Evolutionary conservation across 2,329 filamentous ascomycete genomes (phyloP).

Genomic region (Fusarium metavorans): DNA sequence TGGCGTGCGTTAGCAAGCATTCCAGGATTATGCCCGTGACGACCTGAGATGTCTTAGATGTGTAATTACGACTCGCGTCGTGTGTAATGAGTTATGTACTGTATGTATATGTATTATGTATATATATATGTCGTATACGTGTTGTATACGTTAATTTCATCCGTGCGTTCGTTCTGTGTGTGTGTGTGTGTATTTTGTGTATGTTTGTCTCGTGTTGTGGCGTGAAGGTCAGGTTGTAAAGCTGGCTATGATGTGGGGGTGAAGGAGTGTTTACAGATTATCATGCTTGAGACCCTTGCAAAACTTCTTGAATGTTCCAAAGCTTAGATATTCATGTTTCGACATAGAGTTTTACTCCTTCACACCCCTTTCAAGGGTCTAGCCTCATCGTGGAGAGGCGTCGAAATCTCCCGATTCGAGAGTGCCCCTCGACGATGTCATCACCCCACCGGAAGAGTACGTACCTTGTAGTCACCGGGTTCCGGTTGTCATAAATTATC

Average conservation of each 20-base stretch:
- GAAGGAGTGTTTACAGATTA: neutral
- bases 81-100: conserved; percentile 40
- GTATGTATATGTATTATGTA: conserved; percentile 39
- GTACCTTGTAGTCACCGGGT: conserved; percentile 16
- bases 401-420: conserved; percentile 16
- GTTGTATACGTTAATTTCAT: conserved; percentile 30
- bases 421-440: conserved; percentile 36
- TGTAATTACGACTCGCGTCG: conserved; percentile 45
- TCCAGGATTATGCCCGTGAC: conserved; percentile 43
- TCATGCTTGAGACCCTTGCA: neutral
- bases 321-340: neutral
- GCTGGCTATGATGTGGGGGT: neutral
- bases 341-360: neutral
- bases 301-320: neutral
- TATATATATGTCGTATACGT: conserved; percentile 39
- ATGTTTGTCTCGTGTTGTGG: conserved; percentile 9
- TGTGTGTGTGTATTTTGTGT: conserved; percentile 1
- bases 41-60: conserved; percentile 45
- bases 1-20: conserved; percentile 46
- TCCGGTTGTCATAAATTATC: conserved; percentile 14
- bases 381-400: neutral
- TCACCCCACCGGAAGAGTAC: conserved; percentile 32
- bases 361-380: neutral
- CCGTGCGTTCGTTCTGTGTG: conserved; percentile 19
- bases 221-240: conserved; percentile 8